A percentile compares a stretch with the other conserved stretches of the same genome.
Conservation (phyloP, 2,329 filamentous ascomycete genomes). For the Neonectria sp. region DNA sequence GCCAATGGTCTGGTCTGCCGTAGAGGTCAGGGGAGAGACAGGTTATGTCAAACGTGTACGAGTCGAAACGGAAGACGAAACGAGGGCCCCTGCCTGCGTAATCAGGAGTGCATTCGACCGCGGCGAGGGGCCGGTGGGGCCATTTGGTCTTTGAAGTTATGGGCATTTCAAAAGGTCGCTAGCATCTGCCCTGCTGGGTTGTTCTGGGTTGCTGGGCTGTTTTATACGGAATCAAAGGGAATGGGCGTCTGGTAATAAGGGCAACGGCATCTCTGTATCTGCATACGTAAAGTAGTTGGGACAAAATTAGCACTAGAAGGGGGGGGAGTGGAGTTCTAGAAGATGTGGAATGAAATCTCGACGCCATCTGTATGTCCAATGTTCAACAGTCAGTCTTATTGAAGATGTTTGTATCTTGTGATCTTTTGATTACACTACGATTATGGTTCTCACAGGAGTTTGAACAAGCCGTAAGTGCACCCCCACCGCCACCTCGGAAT, state of each 20-base stretch:
- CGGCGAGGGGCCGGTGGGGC: neutral
- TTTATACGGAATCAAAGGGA: slow-evolving; percentile 20
- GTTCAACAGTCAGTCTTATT: neutral
- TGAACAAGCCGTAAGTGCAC: neutral
- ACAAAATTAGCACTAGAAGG: slow-evolving; percentile 22
- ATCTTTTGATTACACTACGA: too few relatives aligned
- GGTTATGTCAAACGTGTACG: slow-evolving; percentile 22
- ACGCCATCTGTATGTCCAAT: slow-evolving; percentile 5
- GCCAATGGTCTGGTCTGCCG: slow-evolving; percentile 44
- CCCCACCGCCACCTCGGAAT: slow-evolving; percentile 37
- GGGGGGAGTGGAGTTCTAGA: slow-evolving; percentile 9
- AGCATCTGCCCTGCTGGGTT: slow-evolving; percentile 20
- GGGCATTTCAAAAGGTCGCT: slow-evolving; percentile 25
- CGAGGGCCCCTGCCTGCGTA: slow-evolving; percentile 12
- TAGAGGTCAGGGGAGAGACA: slow-evolving; percentile 20
- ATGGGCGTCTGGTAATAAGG: slow-evolving; percentile 29
- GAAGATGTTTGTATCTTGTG: neutral
- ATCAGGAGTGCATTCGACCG: slow-evolving; percentile 19
- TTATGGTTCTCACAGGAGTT: neutral
- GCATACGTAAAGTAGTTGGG: slow-evolving; percentile 20
- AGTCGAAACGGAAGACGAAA: slow-evolving; percentile 26
- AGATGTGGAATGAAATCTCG: slow-evolving; percentile 20
- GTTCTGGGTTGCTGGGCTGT: slow-evolving; percentile 23
- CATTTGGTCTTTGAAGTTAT: slow-evolving; percentile 10
- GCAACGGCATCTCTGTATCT: slow-evolving; percentile 24